phyloP scores from a whole-genome alignment of 2,329 filamentous ascomycete species.

The Aspergillus glaucus region DNA sequence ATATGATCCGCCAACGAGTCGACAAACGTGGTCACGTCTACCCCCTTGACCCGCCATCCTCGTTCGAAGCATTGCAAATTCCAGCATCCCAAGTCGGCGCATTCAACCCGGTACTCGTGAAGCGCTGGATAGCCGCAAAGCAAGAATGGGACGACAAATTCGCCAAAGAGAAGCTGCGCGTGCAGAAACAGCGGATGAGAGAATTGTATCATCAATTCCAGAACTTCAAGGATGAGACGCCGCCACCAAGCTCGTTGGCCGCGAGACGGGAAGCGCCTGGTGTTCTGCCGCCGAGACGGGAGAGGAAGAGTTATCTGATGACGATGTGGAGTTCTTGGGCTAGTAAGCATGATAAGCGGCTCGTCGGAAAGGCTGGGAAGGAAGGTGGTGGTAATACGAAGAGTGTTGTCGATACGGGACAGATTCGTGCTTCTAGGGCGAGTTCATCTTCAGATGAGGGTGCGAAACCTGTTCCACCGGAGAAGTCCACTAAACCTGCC shows the following conservation, averaged over 20 bases:
- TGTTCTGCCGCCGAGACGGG: slow-evolving; percentile 20
- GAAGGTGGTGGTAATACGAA: slow-evolving; percentile 17
- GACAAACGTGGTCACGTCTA: slow-evolving; percentile 70
- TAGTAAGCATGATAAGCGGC: slow-evolving; percentile 77
- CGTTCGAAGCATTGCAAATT: slow-evolving; percentile 63
- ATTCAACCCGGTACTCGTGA: slow-evolving; percentile 71
- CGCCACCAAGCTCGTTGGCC: slow-evolving; percentile 77
- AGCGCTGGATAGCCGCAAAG: slow-evolving; percentile 76
- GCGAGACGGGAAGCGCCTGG: slow-evolving; percentile 50
- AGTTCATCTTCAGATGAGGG: background rate
- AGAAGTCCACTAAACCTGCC: background rate
- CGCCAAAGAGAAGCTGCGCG: slow-evolving; percentile 58
- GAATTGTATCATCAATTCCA: slow-evolving; percentile 69
- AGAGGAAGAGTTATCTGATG: slow-evolving; percentile 63
- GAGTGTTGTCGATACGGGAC: slow-evolving; percentile 20
- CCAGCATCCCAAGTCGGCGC: slow-evolving; percentile 63
- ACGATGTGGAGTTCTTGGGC: slow-evolving; percentile 83
- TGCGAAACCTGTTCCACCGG: background rate
- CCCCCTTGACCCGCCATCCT: slow-evolving; percentile 56
- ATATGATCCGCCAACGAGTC: slow-evolving; percentile 90
- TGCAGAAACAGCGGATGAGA: slow-evolving; percentile 67
- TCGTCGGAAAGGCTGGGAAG: slow-evolving; percentile 42
- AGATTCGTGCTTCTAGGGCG: slow-evolving; percentile 18
- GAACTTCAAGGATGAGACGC: slow-evolving; percentile 65
- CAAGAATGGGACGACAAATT: slow-evolving; percentile 68